Evolutionary conservation across 148 eudicot genomes (phyloP).

Genomic region (Vaccinium corymbosum): DNA sequence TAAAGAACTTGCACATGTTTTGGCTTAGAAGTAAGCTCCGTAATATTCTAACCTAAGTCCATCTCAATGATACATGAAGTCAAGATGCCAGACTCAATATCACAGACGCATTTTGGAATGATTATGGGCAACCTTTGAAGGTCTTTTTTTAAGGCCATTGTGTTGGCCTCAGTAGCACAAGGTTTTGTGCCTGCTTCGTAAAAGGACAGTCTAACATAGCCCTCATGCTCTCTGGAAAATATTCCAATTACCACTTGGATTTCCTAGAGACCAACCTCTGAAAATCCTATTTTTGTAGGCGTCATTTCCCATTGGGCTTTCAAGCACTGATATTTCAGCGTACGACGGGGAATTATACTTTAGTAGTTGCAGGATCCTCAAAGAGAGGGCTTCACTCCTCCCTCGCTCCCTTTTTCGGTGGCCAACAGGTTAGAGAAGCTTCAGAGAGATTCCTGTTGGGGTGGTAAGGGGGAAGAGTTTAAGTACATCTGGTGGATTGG

Average conservation of each 20-base stretch:
- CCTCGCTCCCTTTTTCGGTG: background rate
- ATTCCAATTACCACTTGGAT: background rate
- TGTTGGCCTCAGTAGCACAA: background rate
- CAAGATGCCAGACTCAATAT: background rate
- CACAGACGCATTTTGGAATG: background rate
- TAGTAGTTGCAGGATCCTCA: background rate
- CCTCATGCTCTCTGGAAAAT: background rate
- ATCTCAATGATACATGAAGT: background rate
- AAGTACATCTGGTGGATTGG: too few species aligned
- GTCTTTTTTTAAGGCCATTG: background rate
- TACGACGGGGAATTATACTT: background rate
- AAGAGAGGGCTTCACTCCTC: background rate
- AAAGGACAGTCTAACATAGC: background rate
- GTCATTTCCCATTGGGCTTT: background rate
- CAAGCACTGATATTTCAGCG: background rate
- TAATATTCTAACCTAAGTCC: background rate
- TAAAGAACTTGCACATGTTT: background rate
- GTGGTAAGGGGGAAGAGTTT: too few species aligned
- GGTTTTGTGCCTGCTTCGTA: background rate
- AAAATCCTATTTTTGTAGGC: background rate
- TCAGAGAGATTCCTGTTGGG: too few species aligned
- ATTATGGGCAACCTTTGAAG: background rate
- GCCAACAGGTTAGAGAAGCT: background rate
- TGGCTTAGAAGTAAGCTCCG: background rate
- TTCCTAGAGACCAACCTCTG: background rate